Percentiles rank a stretch among this genome's conserved stretches.
phyloP scores from a whole-genome alignment of 1,139 yeast species.

The Kodamaea plutei region DNA sequence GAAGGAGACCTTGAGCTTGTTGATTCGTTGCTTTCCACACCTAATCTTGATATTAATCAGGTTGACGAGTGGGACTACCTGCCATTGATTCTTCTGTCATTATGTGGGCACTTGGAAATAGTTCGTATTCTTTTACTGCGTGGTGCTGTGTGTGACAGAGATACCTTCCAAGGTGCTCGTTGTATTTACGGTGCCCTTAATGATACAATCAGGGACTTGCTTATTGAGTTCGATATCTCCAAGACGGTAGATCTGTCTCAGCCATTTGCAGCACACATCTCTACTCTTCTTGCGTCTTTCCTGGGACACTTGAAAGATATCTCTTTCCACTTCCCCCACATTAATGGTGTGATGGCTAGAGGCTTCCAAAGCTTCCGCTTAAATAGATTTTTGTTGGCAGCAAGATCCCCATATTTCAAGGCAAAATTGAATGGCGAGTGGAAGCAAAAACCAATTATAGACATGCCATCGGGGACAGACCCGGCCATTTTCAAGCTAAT shows the following conservation, averaged over 20 bases:
- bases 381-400: conserved; percentile 40
- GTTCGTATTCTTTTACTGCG: conserved; percentile 54
- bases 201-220: conserved; percentile 55
- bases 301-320: conserved; percentile 36
- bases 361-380: conserved; percentile 20
- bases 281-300: conserved; percentile 40
- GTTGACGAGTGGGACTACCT: conserved; percentile 73
- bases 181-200: conserved; percentile 76
- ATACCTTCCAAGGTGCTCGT: conserved; percentile 75
- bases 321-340: conserved; percentile 23
- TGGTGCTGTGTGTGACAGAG: conserved; percentile 78
- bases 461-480: conserved; percentile 20
- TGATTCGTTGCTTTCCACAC: conserved; percentile 49
- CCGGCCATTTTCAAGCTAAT: conserved; percentile 33
- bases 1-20: conserved; percentile 63
- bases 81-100: conserved; percentile 66
- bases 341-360: conserved; percentile 12
- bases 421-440: conserved; percentile 25
- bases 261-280: conserved; percentile 70
- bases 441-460: conserved; percentile 19
- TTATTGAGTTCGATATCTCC: conserved; percentile 61
- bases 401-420: conserved; percentile 31
- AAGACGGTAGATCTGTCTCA: conserved; percentile 66
- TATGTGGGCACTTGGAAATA: conserved; percentile 68
- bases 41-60: conserved; percentile 55